phyloP scores from a whole-genome alignment of 1,284 basidiomycete species.

The Leccinum pachyderme region DNA sequence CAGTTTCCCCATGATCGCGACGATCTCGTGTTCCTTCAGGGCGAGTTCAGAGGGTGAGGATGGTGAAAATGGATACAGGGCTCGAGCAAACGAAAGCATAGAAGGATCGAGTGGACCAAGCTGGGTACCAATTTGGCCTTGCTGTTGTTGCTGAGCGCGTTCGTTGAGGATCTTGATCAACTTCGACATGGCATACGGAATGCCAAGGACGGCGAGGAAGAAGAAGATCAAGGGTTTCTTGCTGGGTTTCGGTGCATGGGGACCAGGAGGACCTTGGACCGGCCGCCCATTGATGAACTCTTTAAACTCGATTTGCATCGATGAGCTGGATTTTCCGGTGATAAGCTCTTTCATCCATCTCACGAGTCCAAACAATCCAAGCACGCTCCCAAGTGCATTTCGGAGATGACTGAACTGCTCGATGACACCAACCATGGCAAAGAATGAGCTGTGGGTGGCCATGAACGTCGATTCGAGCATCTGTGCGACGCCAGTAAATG shows the following conservation, averaged over 20 bases:
- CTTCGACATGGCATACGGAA: slow-evolving; percentile 93
- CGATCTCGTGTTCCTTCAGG: slow-evolving; percentile 89
- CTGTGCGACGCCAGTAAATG: slow-evolving; percentile 94
- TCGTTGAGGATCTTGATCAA: slow-evolving; percentile 80
- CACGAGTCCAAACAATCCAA: slow-evolving; percentile 88
- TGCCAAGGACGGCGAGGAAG: slow-evolving; percentile 91
- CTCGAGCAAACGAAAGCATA: slow-evolving; percentile 84
- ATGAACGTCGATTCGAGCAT: slow-evolving; percentile 99
- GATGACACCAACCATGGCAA: slow-evolving; percentile 97
- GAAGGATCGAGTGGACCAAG: slow-evolving; percentile 69
- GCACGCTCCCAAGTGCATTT: slow-evolving; percentile 90
- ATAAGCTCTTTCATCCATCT: slow-evolving; percentile 76
- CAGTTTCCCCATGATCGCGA: slow-evolving; percentile 87
- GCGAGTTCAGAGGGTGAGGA: slow-evolving; percentile 76
- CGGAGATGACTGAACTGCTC: slow-evolving; percentile 93
- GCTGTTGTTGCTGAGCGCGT: slow-evolving; percentile 52
- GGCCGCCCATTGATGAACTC: slow-evolving; percentile 68
- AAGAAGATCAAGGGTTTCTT: slow-evolving; percentile 94
- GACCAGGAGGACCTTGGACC: slow-evolving; percentile 50
- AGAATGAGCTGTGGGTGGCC: slow-evolving; percentile 98
- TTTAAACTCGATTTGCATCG: slow-evolving; percentile 60
- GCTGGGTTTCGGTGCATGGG: slow-evolving; percentile 57
- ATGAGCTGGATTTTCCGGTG: slow-evolving; percentile 45
- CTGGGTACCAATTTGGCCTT: slow-evolving; percentile 33
- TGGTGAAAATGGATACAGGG: slow-evolving; percentile 79